Base-by-base conservation (phyloP, 2,329 filamentous ascomycete genomes). In the Monosporascus sp. region DNA sequence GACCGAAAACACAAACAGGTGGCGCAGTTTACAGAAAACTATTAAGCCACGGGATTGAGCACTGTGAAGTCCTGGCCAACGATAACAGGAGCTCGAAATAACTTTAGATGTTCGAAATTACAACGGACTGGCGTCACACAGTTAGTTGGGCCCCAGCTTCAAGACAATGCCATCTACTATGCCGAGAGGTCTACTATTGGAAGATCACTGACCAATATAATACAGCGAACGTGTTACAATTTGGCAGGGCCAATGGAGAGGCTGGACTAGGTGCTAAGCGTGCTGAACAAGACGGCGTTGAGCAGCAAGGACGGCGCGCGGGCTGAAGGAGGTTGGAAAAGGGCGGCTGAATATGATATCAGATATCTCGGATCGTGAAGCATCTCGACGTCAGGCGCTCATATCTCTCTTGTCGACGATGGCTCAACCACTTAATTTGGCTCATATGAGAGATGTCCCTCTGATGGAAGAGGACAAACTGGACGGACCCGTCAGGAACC, bases 161-260 rank as follows among this genome's bases (percentile, higher is more conserved):
- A 51, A 50, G 49, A 50, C 46, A 45, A 55, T 45, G 24, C 7
- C 22, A 53, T 53, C 53, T 50, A 52, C 55, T 47, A 36, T 51
- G 54, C 51, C 45, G 49, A 51, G 44, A 49, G 31, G 47, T 44
- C 45, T 54, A 48, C 55, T 49, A 67, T 68, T 68, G 63, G 67
- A 67, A 55, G 62, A 60, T 45, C 55, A 72, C 71, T 72, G 65
- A 73, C 71, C 71, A 72, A 71, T 73, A 74, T 72, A 65, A 67
- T 72, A 73, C 69, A 72, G 65, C 50, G 62, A 64, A 65, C 56
- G 60, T 56, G 63, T 59, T 62, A 58, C 57, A 64, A 54, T 41
- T 54, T 50, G 52, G 55, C 62, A 59, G 59, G 55, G 59, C 57
- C 56, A 65, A 64, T 67, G 59, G 64, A 60, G 62, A 62, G 45